These are phyloP conservation scores for Plectosphaerella cucumerina DNA, from an alignment of 2,329 filamentous ascomycete genomes.

Conservation along the genomic window DNA sequence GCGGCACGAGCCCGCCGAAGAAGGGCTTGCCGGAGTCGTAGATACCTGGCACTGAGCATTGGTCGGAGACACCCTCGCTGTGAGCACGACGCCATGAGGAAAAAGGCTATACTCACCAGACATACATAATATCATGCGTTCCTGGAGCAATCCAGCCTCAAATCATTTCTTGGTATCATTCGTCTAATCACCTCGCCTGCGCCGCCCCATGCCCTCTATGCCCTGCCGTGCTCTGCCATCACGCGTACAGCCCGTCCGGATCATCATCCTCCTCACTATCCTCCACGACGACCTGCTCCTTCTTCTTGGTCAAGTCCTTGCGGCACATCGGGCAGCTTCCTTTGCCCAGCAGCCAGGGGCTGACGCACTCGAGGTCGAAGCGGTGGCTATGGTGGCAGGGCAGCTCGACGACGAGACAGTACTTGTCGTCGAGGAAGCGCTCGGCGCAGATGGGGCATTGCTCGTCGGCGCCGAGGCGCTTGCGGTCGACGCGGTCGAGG, in stretches of 20 bases:
- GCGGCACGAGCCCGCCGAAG: slow-evolving; percentile 24
- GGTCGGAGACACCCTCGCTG: too few species aligned
- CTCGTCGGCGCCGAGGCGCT: slow-evolving; percentile 44
- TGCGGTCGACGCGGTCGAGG: slow-evolving; percentile 54
- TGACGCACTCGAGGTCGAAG: slow-evolving; percentile 66
- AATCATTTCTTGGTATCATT: too few species aligned
- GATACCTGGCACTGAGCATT: too few species aligned
- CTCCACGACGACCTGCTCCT: slow-evolving; percentile 37
- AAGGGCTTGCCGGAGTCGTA: slow-evolving; percentile 12
- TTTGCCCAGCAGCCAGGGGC: slow-evolving; percentile 60
- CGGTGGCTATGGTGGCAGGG: slow-evolving; percentile 55
- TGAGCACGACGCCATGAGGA: too few species aligned
- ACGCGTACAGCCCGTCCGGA: slow-evolving; percentile 43
- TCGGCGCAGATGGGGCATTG: slow-evolving; percentile 62
- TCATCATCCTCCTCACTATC: slow-evolving; percentile 51
- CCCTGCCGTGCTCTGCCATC: not conserved
- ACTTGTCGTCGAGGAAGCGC: slow-evolving; percentile 56
- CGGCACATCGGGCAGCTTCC: slow-evolving; percentile 62
- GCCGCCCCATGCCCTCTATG: not conserved
- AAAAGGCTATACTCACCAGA: too few species aligned
- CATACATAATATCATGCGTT: too few species aligned
- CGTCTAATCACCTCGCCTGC: too few species aligned
- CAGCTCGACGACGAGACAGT: slow-evolving; percentile 60
- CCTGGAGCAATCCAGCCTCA: too few species aligned
- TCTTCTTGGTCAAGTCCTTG: slow-evolving; percentile 54